Conservation (phyloP, 2,329 filamentous ascomycete genomes). For the Monosporascus sp. region DNA sequence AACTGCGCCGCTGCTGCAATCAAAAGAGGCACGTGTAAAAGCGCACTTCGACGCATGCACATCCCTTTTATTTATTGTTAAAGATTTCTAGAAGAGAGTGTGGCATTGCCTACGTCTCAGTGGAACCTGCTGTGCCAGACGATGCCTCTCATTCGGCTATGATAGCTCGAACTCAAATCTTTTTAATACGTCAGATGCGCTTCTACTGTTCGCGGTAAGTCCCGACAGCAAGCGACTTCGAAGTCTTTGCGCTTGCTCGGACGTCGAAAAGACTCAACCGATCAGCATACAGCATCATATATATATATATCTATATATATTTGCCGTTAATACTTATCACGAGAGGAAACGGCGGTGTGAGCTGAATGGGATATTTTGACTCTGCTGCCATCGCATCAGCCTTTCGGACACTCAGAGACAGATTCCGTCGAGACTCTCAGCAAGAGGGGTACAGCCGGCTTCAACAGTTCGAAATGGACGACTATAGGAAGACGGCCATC, state of each 20-base stretch:
- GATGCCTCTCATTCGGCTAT: background rate
- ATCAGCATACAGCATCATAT: background rate
- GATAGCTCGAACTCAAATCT: background rate
- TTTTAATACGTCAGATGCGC: constrained; percentile 33
- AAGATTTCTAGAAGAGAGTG: background rate
- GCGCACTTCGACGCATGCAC: background rate
- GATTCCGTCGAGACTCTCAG: constrained; percentile 3
- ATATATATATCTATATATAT: no score
- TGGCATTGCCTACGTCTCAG: constrained; percentile 1
- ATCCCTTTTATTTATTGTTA: background rate
- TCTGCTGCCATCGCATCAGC: constrained; percentile 1
- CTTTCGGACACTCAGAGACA: constrained; percentile 7
- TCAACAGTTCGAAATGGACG: constrained; percentile 24
- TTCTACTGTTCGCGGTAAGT: constrained; percentile 32
- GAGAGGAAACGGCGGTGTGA: background rate
- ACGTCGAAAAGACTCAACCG: constrained; percentile 47
- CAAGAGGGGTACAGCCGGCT: constrained; percentile 13
- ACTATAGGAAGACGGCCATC: constrained; percentile 15
- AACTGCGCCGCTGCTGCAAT: background rate
- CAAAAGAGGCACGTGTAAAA: background rate
- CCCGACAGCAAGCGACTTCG: constrained; percentile 52
- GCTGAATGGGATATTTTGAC: constrained; percentile 12
- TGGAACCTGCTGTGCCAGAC: background rate
- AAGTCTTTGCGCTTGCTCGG: constrained; percentile 62
- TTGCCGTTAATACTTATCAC: no score